These are phyloP conservation scores for Oemleria cerasiformis DNA, from an alignment of 306 rosid genomes.

Conservation along the genomic window DNA sequence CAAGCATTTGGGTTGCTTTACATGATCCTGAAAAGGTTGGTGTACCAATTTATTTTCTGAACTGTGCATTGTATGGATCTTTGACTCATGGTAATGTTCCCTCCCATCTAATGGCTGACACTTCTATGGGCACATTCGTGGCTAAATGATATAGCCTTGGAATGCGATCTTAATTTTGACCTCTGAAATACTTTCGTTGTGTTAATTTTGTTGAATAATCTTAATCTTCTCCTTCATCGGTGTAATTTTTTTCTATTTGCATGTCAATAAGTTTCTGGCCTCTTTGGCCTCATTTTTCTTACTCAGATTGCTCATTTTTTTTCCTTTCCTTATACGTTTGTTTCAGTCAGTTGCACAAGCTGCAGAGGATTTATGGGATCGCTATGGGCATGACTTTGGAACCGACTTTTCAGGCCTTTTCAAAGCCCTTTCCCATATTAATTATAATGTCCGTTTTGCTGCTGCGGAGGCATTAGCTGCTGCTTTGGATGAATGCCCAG, in stretches of 20 bases:
- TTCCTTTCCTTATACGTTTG: constrained; percentile 16
- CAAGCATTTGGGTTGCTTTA: constrained; percentile 90
- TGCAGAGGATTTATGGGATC: constrained; percentile 97
- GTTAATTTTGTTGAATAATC: background rate
- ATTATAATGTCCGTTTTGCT: constrained; percentile 82
- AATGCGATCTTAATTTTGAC: background rate
- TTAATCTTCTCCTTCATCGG: no score
- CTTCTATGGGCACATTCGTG: background rate
- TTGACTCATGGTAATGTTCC: background rate
- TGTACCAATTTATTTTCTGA: constrained; percentile 1
- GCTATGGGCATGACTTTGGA: constrained; percentile 87
- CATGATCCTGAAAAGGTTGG: constrained; percentile 96
- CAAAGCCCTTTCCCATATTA: constrained; percentile 79
- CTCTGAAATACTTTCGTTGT: no score
- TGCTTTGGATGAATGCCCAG: constrained; percentile 89
- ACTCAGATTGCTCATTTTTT: background rate
- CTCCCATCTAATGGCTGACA: background rate
- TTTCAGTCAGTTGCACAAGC: constrained; percentile 83
- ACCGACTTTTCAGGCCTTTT: constrained; percentile 82
- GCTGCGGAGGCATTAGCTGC: constrained; percentile 95
- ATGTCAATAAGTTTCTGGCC: background rate
- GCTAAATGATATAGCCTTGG: background rate
- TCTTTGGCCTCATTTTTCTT: background rate
- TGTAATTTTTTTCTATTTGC: background rate
- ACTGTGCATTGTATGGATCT: background rate